These are phyloP conservation scores for Paraglomus occultum DNA, from an alignment of 192 early-diverging fungal genomes.

Conservation along the genomic window DNA sequence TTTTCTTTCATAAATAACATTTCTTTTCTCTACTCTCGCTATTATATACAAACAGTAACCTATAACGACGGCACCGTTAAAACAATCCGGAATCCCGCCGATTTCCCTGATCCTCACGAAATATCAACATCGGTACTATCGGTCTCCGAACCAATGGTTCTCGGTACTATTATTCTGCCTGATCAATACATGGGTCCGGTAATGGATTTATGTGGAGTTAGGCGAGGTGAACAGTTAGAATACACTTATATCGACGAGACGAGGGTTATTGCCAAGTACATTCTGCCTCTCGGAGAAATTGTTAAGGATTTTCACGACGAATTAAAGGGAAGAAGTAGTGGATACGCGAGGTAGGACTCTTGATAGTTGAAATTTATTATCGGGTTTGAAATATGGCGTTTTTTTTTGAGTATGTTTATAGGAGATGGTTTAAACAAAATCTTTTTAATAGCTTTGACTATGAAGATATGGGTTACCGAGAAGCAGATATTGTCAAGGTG, in stretches of 20 bases:
- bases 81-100: conserved; percentile 78
- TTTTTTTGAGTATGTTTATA: neutral
- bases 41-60: conserved; percentile 47
- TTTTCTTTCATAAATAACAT: neutral
- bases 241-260: conserved; percentile 86
- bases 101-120: conserved; percentile 82
- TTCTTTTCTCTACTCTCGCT: neutral
- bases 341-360: conserved; percentile 61
- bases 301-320: conserved; percentile 95
- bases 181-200: conserved; percentile 71
- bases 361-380: neutral
- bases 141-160: conserved; percentile 88
- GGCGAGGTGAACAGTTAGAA: conserved; percentile 80
- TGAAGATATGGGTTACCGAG: conserved; percentile 86
- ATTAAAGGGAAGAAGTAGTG: conserved; percentile 87
- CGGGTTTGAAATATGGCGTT: neutral
- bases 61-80: conserved; percentile 43
- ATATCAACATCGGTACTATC: conserved; percentile 58
- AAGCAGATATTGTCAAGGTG: conserved; percentile 84
- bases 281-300: conserved; percentile 88
- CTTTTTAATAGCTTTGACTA: conserved; percentile 76
- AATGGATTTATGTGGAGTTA: conserved; percentile 73
- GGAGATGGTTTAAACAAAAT: neutral
- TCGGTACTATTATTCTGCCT: conserved; percentile 91
- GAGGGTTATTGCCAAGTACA: conserved; percentile 83